These are phyloP conservation scores for Suillus cothurnatus DNA, from an alignment of 768 basidiomycete genomes.

Conservation along the genomic window DNA sequence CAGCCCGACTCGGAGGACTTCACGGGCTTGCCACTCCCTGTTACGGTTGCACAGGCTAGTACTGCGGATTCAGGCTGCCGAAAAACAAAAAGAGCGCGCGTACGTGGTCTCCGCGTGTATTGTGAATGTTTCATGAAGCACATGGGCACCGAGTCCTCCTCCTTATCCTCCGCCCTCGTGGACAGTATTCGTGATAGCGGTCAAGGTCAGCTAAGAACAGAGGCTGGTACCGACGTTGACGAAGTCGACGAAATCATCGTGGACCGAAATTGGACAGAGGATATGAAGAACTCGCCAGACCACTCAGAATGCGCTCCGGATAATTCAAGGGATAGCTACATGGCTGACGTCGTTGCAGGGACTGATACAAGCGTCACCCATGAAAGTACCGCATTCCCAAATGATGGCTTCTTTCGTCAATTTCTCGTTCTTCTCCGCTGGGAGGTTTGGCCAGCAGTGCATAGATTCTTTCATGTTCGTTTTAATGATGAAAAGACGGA, in stretches of 20 bases:
- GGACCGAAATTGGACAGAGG: slow-evolving; percentile 68
- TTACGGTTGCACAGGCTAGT: slow-evolving; percentile 27
- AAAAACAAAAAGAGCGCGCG: slow-evolving; percentile 41
- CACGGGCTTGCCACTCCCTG: slow-evolving; percentile 45
- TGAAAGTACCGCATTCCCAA: slow-evolving; percentile 36
- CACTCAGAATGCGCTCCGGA: slow-evolving; percentile 54
- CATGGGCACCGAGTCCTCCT: slow-evolving; percentile 59
- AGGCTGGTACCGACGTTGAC: slow-evolving; percentile 35
- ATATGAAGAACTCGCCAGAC: slow-evolving; percentile 53
- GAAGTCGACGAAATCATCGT: slow-evolving; percentile 75
- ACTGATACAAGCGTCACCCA: slow-evolving; percentile 38
- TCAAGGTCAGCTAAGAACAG: slow-evolving; percentile 31
- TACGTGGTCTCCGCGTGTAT: slow-evolving; percentile 40
- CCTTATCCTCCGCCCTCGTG: slow-evolving; percentile 52
- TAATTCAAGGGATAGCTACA: slow-evolving; percentile 49
- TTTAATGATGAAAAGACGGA: slow-evolving; percentile 65
- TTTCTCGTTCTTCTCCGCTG: slow-evolving; percentile 52
- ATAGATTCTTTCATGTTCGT: slow-evolving; percentile 59
- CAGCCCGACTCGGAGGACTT: slow-evolving; percentile 14
- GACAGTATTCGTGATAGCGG: slow-evolving; percentile 48
- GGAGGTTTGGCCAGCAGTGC: slow-evolving; percentile 55
- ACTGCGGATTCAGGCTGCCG: slow-evolving; percentile 23
- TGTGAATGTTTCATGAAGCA: slow-evolving; percentile 57
- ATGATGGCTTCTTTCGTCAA: slow-evolving; percentile 35
- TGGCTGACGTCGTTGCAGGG: slow-evolving; percentile 26